These are phyloP conservation scores for Endothia cerciana DNA, from an alignment of 2,329 filamentous ascomycete species.

Conservation along the genomic window DNA sequence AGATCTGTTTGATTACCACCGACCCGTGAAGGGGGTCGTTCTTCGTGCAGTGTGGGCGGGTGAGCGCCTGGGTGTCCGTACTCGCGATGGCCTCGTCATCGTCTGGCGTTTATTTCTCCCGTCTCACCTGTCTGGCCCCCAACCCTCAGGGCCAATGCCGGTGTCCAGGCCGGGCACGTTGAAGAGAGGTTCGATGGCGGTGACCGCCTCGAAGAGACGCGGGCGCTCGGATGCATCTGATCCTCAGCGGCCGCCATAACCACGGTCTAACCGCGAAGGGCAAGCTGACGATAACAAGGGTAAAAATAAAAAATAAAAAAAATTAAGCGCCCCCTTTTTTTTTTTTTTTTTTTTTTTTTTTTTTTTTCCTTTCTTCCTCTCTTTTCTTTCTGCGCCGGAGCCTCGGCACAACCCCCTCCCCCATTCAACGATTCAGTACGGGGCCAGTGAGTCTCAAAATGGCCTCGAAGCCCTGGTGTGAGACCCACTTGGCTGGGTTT, in stretches of 20 bases:
- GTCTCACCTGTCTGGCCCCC: too few species aligned
- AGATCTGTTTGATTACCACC: too few species aligned
- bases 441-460: conserved; percentile 7
- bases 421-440: neutral
- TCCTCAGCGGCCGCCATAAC: neutral
- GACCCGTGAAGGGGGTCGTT: too few species aligned
- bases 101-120: too few species aligned
- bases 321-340: neutral
- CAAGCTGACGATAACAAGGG: neutral
- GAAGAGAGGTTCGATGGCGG: too few species aligned
- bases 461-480: neutral
- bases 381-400: neutral
- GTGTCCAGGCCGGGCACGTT: too few species aligned
- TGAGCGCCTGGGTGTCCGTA: too few species aligned
- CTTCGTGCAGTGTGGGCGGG: too few species aligned
- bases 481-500: conserved; percentile 7
- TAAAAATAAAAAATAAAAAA: too few species aligned
- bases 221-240: conserved; percentile 1
- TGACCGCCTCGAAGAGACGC: neutral
- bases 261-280: neutral
- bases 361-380: neutral
- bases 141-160: too few species aligned
- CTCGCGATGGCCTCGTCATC: too few species aligned
- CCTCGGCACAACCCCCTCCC: neutral
- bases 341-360: conserved; percentile 1